Percentiles rank a stretch among this genome's conserved stretches.
Conservation (phyloP, 2,329 filamentous ascomycete species). For the Pseudocercospora crystallina region DNA sequence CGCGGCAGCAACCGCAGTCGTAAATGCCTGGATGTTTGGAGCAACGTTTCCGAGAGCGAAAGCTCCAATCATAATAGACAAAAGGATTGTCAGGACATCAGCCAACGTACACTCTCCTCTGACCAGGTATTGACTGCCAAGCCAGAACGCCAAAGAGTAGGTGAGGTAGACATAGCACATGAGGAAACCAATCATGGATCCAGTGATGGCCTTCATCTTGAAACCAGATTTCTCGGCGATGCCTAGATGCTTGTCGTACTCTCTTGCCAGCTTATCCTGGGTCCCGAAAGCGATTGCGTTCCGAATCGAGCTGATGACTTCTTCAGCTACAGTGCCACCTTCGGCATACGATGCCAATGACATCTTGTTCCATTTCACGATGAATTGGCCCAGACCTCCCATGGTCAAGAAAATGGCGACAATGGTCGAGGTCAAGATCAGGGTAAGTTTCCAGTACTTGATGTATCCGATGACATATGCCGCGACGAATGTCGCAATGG, state of each 20-base stretch:
- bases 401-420: slow-evolving; percentile 76
- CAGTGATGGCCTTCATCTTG: slow-evolving; percentile 70
- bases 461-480: slow-evolving; percentile 89
- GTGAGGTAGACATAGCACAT: slow-evolving; percentile 83
- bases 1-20: slow-evolving; percentile 76
- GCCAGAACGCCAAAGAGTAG: slow-evolving; percentile 86
- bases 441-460: slow-evolving; percentile 87
- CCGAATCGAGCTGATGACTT: slow-evolving; percentile 89
- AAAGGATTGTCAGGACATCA: slow-evolving; percentile 77
- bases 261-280: slow-evolving; percentile 82
- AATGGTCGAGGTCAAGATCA: slow-evolving; percentile 82
- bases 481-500: slow-evolving; percentile 77
- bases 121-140: slow-evolving; percentile 74
- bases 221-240: slow-evolving; percentile 74
- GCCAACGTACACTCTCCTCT: slow-evolving; percentile 64
- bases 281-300: slow-evolving; percentile 93
- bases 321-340: slow-evolving; percentile 86
- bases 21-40: slow-evolving; percentile 84
- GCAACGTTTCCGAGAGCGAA: slow-evolving; percentile 87
- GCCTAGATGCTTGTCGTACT: slow-evolving; percentile 75
- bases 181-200: slow-evolving; percentile 78
- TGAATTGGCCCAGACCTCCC: slow-evolving; percentile 69
- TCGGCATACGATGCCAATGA: slow-evolving; percentile 77
- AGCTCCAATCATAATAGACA: slow-evolving; percentile 89
- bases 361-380: slow-evolving; percentile 77